A percentile compares a stretch with the other conserved stretches of the same genome.
phyloP scores from a whole-genome alignment of 208 protist species.

The Crithidia mellificae region DNA sequence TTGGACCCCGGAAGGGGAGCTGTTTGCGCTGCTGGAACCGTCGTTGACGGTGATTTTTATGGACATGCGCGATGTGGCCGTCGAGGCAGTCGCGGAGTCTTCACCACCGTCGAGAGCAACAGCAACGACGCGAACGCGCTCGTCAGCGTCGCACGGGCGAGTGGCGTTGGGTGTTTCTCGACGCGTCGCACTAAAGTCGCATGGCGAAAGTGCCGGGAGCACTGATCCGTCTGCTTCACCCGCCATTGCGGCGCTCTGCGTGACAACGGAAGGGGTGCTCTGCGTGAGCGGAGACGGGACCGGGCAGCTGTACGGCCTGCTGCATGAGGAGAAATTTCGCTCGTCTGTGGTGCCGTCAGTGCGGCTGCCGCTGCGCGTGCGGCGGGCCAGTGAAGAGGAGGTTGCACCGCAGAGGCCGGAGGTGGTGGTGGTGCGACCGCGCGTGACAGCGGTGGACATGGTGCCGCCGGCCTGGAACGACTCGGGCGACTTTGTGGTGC shows the following conservation, averaged over 20 bases:
- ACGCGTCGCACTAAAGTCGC: neutral
- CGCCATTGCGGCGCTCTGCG: neutral
- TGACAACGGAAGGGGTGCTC: constrained; percentile 4
- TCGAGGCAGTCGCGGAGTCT: neutral
- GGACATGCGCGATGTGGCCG: constrained; percentile 9
- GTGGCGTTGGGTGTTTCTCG: neutral
- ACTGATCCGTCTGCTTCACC: neutral
- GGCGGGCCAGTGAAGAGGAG: neutral
- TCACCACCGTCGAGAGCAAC: too few relatives aligned
- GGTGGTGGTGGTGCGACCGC: neutral
- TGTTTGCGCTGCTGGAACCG: constrained; percentile 34
- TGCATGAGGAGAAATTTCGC: constrained; percentile 21
- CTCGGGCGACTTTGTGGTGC: constrained; percentile 20
- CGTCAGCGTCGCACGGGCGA: neutral
- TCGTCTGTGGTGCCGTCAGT: constrained; percentile 9
- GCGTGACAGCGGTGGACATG: constrained; percentile 16
- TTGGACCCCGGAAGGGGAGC: constrained; percentile 54
- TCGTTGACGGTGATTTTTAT: constrained; percentile 37
- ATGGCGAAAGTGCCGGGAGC: neutral
- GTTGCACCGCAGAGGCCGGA: neutral
- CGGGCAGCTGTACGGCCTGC: constrained; percentile 14
- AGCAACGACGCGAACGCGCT: too few relatives aligned
- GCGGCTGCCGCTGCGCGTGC: constrained; percentile 10
- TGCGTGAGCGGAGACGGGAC: constrained; percentile 12
- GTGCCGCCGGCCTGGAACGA: constrained; percentile 20